A percentile compares a stretch with the other conserved stretches of the same genome.
phyloP scores from a whole-genome alignment of 768 basidiomycete species.

The Boletus huronensis region DNA sequence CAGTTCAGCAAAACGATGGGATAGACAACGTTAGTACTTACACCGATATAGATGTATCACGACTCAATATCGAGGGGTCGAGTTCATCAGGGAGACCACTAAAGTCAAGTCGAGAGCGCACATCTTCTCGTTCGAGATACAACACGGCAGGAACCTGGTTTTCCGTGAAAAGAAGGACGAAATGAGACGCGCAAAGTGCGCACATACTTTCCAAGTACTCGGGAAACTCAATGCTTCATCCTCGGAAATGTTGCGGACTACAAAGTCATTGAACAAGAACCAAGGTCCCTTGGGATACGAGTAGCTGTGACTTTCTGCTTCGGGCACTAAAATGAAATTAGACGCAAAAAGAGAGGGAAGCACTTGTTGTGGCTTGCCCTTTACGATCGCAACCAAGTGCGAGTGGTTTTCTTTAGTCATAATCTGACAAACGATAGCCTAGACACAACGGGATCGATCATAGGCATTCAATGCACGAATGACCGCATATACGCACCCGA shows the following conservation, averaged over 20 bases:
- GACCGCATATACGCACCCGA: conserved; percentile 48
- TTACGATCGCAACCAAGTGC: conserved; percentile 86
- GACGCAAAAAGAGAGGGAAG: not conserved
- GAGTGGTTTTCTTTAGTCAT: conserved; percentile 65
- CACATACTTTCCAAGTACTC: conserved; percentile 86
- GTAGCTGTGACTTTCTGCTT: conserved; percentile 50
- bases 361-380: conserved; percentile 43
- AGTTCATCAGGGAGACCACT: conserved; percentile 58
- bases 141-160: conserved; percentile 80
- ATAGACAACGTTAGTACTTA: conserved; percentile 34
- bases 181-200: not conserved
- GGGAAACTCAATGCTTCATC: conserved; percentile 86
- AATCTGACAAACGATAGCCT: conserved; percentile 85
- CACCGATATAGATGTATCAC: conserved; percentile 88
- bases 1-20: not conserved
- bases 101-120: conserved; percentile 56
- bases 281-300: conserved; percentile 55
- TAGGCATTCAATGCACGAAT: not conserved
- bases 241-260: conserved; percentile 79
- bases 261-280: conserved; percentile 97
- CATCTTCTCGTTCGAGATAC: conserved; percentile 79
- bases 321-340: conserved; percentile 53
- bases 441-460: not conserved
- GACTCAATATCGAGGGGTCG: conserved; percentile 72
- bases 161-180: conserved; percentile 10